phyloP scores from a whole-genome alignment of 768 basidiomycete species.

The Lentinula detonsa region DNA sequence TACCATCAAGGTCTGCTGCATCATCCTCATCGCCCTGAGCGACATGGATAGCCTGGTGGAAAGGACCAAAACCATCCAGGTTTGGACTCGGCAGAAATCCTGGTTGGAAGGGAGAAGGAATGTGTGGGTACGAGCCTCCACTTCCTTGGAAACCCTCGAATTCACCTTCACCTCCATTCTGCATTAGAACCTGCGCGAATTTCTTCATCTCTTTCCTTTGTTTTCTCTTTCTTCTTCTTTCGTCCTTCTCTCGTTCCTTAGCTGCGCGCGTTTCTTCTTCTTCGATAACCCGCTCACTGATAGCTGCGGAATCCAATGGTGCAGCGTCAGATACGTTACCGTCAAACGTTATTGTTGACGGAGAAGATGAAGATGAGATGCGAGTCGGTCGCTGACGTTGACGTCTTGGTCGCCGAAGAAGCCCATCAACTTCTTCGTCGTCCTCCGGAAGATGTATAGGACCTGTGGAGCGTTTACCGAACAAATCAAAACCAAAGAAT shows the following conservation, averaged over 20 bases:
- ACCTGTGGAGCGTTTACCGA: constrained; percentile 43
- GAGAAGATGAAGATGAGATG: constrained; percentile 5
- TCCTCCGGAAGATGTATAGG: constrained; percentile 53
- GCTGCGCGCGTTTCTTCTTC: constrained; percentile 28
- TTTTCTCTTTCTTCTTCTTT: constrained; percentile 37
- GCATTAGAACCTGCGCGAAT: constrained; percentile 30
- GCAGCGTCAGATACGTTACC: constrained; percentile 51
- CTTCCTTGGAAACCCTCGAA: constrained; percentile 71
- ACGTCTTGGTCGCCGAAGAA: constrained; percentile 11
- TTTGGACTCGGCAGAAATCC: constrained; percentile 10
- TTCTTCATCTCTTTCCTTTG: constrained; percentile 41
- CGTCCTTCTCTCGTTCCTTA: constrained; percentile 38
- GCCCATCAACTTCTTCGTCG: constrained; percentile 31
- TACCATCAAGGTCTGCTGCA: constrained; percentile 56
- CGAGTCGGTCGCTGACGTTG: constrained; percentile 12
- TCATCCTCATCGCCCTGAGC: constrained; percentile 37
- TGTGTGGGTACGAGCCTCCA: constrained; percentile 18
- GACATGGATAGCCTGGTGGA: constrained; percentile 4
- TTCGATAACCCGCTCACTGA: constrained; percentile 33
- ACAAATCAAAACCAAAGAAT: constrained; percentile 62
- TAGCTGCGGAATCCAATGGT: constrained; percentile 51
- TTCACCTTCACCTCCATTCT: constrained; percentile 27
- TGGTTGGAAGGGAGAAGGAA: constrained; percentile 15
- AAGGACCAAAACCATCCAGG: constrained; percentile 4
- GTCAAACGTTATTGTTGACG: constrained; percentile 48